phyloP scores from a whole-genome alignment of 768 basidiomycete genomes.

The Xerocomellus dryophilus region DNA sequence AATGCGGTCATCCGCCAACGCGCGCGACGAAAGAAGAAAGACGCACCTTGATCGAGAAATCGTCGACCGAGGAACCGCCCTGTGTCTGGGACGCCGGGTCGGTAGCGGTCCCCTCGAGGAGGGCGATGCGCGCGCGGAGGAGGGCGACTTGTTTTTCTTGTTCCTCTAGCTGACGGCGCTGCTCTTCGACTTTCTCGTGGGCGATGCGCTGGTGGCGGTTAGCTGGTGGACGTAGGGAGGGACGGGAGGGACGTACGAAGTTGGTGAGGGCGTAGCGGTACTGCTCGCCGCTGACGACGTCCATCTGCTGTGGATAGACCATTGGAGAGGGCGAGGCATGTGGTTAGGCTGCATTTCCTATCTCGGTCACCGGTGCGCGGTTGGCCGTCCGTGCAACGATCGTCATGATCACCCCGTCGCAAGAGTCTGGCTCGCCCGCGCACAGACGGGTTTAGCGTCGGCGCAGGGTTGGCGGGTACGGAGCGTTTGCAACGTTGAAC shows the following conservation, averaged over 20 bases:
- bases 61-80: conserved; percentile 69
- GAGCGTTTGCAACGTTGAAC: too few relatives aligned
- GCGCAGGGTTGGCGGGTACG: too few relatives aligned
- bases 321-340: neutral
- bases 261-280: conserved; percentile 83
- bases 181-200: conserved; percentile 85
- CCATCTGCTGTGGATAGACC: conserved; percentile 19
- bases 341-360: too few relatives aligned
- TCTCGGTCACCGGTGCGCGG: too few relatives aligned
- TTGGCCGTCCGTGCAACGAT: too few relatives aligned
- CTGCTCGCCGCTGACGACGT: conserved; percentile 53
- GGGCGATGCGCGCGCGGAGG: conserved; percentile 64
- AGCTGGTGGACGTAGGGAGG: neutral
- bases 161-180: conserved; percentile 73
- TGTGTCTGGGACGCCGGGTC: conserved; percentile 35
- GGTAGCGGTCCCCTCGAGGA: conserved; percentile 62
- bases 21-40: neutral
- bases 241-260: conserved; percentile 54
- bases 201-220: conserved; percentile 56
- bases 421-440: too few relatives aligned
- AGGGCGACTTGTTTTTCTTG: conserved; percentile 80
- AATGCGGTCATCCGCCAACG: too few relatives aligned
- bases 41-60: conserved; percentile 82
- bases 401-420: too few relatives aligned
- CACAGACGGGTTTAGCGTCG: too few relatives aligned